These are phyloP conservation scores for Chrysanthemum lavandulifolium DNA, from an alignment of 129 eudicot genomes.

Conservation along the genomic window DNA sequence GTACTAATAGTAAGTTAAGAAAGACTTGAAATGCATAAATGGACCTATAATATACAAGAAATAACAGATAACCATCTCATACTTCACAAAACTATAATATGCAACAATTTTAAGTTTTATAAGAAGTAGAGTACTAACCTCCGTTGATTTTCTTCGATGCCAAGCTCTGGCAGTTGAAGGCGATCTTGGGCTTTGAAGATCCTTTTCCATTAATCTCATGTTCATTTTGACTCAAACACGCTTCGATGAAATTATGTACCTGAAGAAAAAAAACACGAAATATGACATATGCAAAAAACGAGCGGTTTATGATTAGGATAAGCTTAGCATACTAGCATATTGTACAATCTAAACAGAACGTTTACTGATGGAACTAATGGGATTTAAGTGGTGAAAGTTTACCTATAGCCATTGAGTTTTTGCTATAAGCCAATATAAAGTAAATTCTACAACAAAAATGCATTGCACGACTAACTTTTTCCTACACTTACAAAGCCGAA, in stretches of 20 bases:
- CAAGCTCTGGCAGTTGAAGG: constrained; percentile 49
- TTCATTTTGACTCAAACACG: constrained; percentile 15
- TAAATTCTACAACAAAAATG: not conserved
- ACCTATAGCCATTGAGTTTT: too few species aligned
- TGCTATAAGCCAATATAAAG: too few species aligned
- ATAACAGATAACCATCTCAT: constrained; percentile 82
- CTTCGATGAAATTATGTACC: constrained; percentile 25
- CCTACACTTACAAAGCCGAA: too few species aligned
- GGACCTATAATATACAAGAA: constrained; percentile 75
- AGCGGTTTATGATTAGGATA: not conserved
- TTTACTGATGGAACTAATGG: too few species aligned
- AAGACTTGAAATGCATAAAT: not conserved
- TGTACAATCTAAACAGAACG: too few species aligned
- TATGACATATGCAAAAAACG: not conserved
- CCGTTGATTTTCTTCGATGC: constrained; percentile 46
- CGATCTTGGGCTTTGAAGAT: constrained; percentile 37
- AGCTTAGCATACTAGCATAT: too few species aligned
- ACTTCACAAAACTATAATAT: constrained; percentile 49
- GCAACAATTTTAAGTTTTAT: constrained; percentile 1
- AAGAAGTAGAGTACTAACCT: constrained; percentile 33
- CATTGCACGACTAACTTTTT: not conserved
- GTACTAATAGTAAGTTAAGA: not conserved
- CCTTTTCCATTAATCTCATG: constrained; percentile 33
- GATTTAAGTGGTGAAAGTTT: too few species aligned
- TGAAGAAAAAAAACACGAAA: constrained; percentile 15